Percentiles rank a stretch among this genome's conserved stretches.
phyloP scores from a whole-genome alignment of 139 green algal genomes.

The Desmodesmus armatus region DNA sequence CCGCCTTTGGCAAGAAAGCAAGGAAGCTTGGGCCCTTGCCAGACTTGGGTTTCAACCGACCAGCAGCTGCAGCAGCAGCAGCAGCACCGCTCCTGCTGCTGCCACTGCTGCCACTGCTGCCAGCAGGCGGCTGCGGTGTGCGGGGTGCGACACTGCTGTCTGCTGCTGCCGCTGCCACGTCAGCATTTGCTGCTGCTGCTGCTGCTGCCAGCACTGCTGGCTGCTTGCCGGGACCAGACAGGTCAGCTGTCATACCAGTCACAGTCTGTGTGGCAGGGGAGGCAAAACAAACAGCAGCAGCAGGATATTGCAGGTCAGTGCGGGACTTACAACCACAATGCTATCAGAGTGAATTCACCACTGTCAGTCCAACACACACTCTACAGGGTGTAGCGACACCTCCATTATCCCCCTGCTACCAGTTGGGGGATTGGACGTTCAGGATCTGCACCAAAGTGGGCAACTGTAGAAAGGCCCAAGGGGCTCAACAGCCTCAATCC shows the following conservation, averaged over 20 bases:
- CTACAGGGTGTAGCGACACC: no score
- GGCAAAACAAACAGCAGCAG: no score
- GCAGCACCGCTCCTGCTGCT: slow-evolving; percentile 16
- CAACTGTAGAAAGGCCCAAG: no score
- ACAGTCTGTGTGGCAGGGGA: no score
- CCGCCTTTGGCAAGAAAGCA: slow-evolving; percentile 47
- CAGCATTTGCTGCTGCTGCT: slow-evolving; percentile 14
- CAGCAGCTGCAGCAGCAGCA: slow-evolving; percentile 28
- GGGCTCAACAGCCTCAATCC: no score
- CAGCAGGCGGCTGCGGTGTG: slow-evolving; percentile 7
- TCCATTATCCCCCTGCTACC: no score
- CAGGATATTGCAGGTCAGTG: no score
- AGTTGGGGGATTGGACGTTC: no score
- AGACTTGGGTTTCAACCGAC: slow-evolving; percentile 25
- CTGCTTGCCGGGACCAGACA: slow-evolving; percentile 70
- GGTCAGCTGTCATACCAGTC: slow-evolving; percentile 86
- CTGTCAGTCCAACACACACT: no score
- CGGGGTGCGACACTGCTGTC: background rate
- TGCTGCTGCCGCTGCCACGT: background rate
- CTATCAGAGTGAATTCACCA: no score
- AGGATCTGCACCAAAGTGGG: no score
- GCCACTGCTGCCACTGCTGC: background rate
- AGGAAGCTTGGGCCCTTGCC: slow-evolving; percentile 49
- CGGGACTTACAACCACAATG: no score
- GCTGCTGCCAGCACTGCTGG: slow-evolving; percentile 35